Evolutionary conservation across 169 alveolate species (phyloP).

Genomic region (Eimeria praecox): DNA sequence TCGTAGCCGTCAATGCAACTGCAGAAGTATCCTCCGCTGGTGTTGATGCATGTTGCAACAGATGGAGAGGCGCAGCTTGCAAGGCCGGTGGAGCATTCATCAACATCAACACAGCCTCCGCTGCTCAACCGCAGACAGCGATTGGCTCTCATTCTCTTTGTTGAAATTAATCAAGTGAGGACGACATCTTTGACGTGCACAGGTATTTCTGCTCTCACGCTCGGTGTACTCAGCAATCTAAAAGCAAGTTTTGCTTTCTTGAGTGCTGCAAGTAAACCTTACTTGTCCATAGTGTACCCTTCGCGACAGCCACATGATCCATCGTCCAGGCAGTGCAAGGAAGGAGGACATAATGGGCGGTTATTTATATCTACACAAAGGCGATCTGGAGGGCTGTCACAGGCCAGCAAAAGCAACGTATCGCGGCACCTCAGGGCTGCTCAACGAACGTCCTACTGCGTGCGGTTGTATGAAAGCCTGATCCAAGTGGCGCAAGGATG

Average conservation of each 20-base stretch:
- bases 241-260: neutral
- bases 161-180: neutral
- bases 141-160: neutral
- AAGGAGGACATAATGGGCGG: conserved; percentile 57
- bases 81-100: conserved; percentile 81
- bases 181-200: neutral
- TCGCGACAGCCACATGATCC: conserved; percentile 81
- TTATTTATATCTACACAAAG: conserved; percentile 50
- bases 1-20: conserved; percentile 85
- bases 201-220: neutral
- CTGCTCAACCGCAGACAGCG: conserved; percentile 16
- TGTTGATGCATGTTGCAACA: conserved; percentile 84
- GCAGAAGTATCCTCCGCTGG: conserved; percentile 85
- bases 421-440: neutral
- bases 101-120: conserved; percentile 79
- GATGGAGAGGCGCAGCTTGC: conserved; percentile 84
- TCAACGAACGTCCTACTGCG: neutral
- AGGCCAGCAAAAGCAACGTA: neutral
- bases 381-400: neutral
- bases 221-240: neutral
- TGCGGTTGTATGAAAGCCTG: neutral
- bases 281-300: conserved; percentile 72
- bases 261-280: conserved; percentile 6
- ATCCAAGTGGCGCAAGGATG: neutral
- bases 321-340: conserved; percentile 78